Evolutionary conservation across 2,329 filamentous ascomycete genomes (phyloP), one percentile per base, ranked within the genome.

Genomic region (Fusarium annulatum): DNA sequence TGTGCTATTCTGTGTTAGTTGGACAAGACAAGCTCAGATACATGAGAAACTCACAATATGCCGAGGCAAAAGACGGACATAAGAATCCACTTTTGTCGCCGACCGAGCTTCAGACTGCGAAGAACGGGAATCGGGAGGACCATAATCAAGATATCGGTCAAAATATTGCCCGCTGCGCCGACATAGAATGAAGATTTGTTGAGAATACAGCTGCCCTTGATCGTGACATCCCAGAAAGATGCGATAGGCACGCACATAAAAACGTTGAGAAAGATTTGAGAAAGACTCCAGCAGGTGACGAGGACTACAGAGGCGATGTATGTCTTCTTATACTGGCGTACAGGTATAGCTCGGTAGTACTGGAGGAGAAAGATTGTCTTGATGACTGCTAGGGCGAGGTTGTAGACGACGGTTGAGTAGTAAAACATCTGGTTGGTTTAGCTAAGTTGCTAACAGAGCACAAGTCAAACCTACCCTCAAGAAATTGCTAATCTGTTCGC

Each of bases 401-500:
- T 51, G 48, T 51, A 51, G 8, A 51, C 21, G 4, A 51, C 48
- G 11, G 30, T 10, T 14, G 30, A 51, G 8, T 23, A 14, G 21
- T 51, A 51, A 23, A 51, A 51, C 21, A 51, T 34, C 48, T 33
- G 21, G 5, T 0, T n/a, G 3, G 1, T 33, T 49, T 49, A 49
- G 10, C 7, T 4, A n/a, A 0, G 0, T 4, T n/a, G 28, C 2
- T 3, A 5, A 12, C 6, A 33, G 10, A 5, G 21, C 9, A 3
- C 9, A 5, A 1, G 3, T 0, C 9, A 3, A 49, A 2, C 46
- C 1, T 33, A 51, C 48, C 11, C 21, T 51, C 0, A 51, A 19
- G 30, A 51, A 51, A 2, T 19, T 23, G 2, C 48, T 51, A 14
- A 51, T 51, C 4, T 51, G 30, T 7, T 51, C 2, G 15, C 30